These are phyloP conservation scores for Coemansia sp. DNA, from an alignment of 192 early-diverging fungal genomes.

Conservation along the genomic window DNA sequence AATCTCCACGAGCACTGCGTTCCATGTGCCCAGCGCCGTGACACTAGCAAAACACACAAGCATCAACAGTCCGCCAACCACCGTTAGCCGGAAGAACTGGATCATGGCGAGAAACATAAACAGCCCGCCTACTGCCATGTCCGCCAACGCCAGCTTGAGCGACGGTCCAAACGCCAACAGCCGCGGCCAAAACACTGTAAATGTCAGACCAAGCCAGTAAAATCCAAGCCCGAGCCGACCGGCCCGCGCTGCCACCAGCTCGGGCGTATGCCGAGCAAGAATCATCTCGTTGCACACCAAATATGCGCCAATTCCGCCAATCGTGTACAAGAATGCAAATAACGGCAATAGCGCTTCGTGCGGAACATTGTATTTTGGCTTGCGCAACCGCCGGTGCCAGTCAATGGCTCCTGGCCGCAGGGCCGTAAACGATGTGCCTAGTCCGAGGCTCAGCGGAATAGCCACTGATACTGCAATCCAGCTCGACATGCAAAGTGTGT, in stretches of 20 bases:
- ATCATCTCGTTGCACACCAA: conserved; percentile 38
- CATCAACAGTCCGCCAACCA: conserved; percentile 35
- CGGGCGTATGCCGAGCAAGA: conserved; percentile 25
- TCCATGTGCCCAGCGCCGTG: conserved; percentile 36
- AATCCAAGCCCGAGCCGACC: conserved; percentile 44
- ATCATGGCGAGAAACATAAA: conserved; percentile 37
- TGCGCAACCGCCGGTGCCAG: conserved; percentile 44
- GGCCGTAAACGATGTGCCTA: conserved; percentile 24
- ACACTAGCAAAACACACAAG: conserved; percentile 25
- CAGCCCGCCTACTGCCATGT: conserved; percentile 24
- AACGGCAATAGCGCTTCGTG: conserved; percentile 30
- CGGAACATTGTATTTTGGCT: conserved; percentile 41
- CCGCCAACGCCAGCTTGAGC: conserved; percentile 35
- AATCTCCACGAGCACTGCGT: conserved; percentile 34
- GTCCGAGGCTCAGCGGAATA: conserved; percentile 33
- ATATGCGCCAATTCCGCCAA: conserved; percentile 39
- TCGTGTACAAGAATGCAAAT: conserved; percentile 22
- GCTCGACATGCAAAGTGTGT: conserved; percentile 33
- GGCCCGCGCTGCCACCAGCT: conserved; percentile 28
- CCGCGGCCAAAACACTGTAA: conserved; percentile 44
- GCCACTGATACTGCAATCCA: conserved; percentile 40
- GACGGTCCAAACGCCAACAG: conserved; percentile 33
- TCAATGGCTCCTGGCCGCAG: conserved; percentile 20
- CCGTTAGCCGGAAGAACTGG: conserved; percentile 43
- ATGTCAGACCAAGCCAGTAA: conserved; percentile 48